phyloP scores from a whole-genome alignment of 768 basidiomycete species.

The Mrakia frigida region DNA sequence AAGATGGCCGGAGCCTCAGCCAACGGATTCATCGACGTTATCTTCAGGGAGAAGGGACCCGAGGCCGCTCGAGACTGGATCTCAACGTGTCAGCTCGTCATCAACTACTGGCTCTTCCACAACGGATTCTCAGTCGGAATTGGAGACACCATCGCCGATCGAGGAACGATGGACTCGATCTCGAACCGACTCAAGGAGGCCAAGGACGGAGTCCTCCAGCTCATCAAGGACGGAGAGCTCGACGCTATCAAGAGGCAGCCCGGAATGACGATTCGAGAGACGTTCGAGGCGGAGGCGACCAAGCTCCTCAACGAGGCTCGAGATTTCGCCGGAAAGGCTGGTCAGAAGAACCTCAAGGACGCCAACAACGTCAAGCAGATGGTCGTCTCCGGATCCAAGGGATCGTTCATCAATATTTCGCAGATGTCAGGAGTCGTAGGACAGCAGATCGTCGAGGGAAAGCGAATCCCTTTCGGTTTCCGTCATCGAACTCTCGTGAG shows the following conservation, averaged over 20 bases:
- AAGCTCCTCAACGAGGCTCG: constrained; percentile 88
- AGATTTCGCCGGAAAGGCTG: constrained; percentile 89
- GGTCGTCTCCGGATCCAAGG: constrained; percentile 98
- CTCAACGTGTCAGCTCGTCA: constrained; percentile 87
- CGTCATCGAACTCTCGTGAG: constrained; percentile 72
- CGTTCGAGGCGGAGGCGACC: constrained; percentile 89
- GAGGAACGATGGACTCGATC: constrained; percentile 78
- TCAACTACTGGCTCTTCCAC: constrained; percentile 98
- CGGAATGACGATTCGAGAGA: constrained; percentile 99
- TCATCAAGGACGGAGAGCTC: constrained; percentile 76
- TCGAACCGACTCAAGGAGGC: constrained; percentile 72
- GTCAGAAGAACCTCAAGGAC: constrained; percentile 95
- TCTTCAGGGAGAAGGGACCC: constrained; percentile 95
- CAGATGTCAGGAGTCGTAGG: constrained; percentile 99
- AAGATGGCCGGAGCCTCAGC: constrained; percentile 91
- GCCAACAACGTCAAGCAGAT: constrained; percentile 99
- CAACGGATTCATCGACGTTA: constrained; percentile 90
- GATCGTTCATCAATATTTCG: constrained; percentile 95
- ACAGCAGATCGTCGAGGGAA: constrained; percentile 96
- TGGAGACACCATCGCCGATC: constrained; percentile 94
- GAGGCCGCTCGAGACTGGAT: constrained; percentile 85
- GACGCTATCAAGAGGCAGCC: constrained; percentile 84
- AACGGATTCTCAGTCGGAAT: constrained; percentile 99
- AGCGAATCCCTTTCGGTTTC: constrained; percentile 97
- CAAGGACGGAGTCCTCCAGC: constrained; percentile 68